These are phyloP conservation scores for Kwoniella dejecticola DNA, from an alignment of 768 basidiomycete genomes.

Conservation along the genomic window DNA sequence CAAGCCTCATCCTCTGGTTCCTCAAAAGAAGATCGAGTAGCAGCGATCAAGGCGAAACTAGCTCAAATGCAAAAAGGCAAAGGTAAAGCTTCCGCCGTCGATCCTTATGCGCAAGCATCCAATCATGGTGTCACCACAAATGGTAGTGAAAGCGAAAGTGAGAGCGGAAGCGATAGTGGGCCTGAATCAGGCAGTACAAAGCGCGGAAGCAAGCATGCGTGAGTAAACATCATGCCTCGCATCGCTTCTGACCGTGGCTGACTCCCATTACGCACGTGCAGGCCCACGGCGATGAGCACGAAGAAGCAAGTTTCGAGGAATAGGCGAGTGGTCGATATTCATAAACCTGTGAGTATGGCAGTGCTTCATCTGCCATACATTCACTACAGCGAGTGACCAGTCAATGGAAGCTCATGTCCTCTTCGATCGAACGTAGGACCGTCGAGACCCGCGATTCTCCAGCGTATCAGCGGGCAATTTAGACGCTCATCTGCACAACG, in stretches of 20 bases:
- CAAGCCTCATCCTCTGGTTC: slow-evolving; percentile 16
- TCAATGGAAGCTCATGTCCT: neutral
- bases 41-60: slow-evolving; percentile 53
- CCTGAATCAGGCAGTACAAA: slow-evolving; percentile 60
- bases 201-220: slow-evolving; percentile 84
- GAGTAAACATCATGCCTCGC: slow-evolving; percentile 52
- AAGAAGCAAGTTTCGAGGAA: slow-evolving; percentile 79
- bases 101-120: neutral
- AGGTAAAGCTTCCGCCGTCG: slow-evolving; percentile 53
- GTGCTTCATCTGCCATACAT: neutral
- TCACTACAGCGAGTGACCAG: neutral
- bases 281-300: slow-evolving; percentile 78
- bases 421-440: slow-evolving; percentile 60
- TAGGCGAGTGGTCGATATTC: slow-evolving; percentile 69
- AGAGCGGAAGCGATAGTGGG: slow-evolving; percentile 48
- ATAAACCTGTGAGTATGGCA: slow-evolving; percentile 62
- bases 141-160: slow-evolving; percentile 22
- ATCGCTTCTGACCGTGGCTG: neutral
- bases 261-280: slow-evolving; percentile 54
- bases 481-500: slow-evolving; percentile 65
- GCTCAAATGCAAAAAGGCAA: slow-evolving; percentile 47
- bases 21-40: slow-evolving; percentile 29
- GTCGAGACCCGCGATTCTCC: slow-evolving; percentile 85
- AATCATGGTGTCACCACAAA: slow-evolving; percentile 43
- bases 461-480: slow-evolving; percentile 68